Evolutionary conservation across 495 filamentous ascomycete genomes (phyloP), one percentile per base, ranked within the genome.

Genomic region (Neohortaea acidophila): DNA sequence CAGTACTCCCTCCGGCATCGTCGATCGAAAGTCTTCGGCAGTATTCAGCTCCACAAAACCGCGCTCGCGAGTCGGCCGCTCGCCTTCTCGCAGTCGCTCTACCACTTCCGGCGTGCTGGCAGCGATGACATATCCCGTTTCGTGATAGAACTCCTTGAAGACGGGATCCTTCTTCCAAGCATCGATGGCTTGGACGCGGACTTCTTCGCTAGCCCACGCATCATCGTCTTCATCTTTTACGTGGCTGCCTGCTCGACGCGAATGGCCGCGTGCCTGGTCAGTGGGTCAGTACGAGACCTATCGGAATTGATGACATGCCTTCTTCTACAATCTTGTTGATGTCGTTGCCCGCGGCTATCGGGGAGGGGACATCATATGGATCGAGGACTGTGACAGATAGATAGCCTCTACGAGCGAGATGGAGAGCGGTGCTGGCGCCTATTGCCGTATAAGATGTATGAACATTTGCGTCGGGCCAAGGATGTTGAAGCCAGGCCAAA

Each of bases 271-370:
- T 7, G 33, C 33, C 18, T 36, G 20, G 33, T 17, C 10, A 21
- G 9, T 21, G n/a, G n/a, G 33, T 21, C 17, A 21, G 21, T 20
- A 4, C 20, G 15, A 10, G 21, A 21, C 7, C 20, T 54, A 44
- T 12, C 9, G 29, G 40, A 42, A 33, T 14, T 45, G 10, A 29
- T 21, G n/a, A n/a, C n/a, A n/a, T 47, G 65, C 68, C 55, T 58
- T 64, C 60, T 45, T 72, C 68, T 51, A 70, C 63, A 36, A 71
- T 71, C 38, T 71, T 71, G 34, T 73, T 73, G 13, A 73, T 47
- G 38, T 71, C 68, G 41, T 70, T 72, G 2, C 68, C 67, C 2
- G 68, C 66, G 15, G 63, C 58, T 17, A 62, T 62, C 11, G 60
- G 53, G 2, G 67, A 69, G 2, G 68, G 68, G 6, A 64, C 44